A percentile compares a stretch with the other conserved stretches of the same genome.
These are phyloP conservation scores for Hippophae rhamnoides DNA, from an alignment of 306 rosid genomes.

Conservation along the genomic window DNA sequence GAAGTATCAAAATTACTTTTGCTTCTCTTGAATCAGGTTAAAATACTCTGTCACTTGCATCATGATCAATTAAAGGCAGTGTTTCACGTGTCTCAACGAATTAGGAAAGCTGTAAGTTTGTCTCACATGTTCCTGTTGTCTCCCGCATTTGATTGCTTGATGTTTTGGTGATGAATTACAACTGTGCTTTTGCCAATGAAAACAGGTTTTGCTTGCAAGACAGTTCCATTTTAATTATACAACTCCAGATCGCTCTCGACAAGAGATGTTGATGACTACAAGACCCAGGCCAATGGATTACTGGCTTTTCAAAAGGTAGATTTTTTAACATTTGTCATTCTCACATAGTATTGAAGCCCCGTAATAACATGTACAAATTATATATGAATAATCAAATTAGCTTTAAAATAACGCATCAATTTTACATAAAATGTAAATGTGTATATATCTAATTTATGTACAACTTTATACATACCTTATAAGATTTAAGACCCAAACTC, in stretches of 20 bases:
- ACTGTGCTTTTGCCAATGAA: neutral
- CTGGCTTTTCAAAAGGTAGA: constrained; percentile 73
- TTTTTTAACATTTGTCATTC: neutral
- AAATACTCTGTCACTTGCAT: constrained; percentile 74
- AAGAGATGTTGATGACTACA: constrained; percentile 57
- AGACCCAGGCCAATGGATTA: constrained; percentile 67
- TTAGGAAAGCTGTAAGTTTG: constrained; percentile 77
- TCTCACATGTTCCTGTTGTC: neutral
- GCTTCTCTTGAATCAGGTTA: constrained; percentile 44
- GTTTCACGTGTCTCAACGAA: constrained; percentile 75
- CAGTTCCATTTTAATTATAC: constrained; percentile 84
- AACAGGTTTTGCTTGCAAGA: constrained; percentile 68
- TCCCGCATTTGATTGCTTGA: neutral
- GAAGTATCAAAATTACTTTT: neutral
- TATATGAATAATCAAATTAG: no score
- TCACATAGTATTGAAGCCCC: no score
- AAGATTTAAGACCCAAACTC: no score
- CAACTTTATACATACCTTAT: no score
- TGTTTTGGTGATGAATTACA: neutral
- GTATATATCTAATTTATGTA: no score
- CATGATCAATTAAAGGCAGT: constrained; percentile 90
- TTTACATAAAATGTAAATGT: no score
- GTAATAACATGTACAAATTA: no score
- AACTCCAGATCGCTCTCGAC: constrained; percentile 84
- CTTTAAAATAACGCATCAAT: no score